Evolutionary conservation across 163 green algal genomes (phyloP).

Genomic region (Scenedesmus sp.): DNA sequence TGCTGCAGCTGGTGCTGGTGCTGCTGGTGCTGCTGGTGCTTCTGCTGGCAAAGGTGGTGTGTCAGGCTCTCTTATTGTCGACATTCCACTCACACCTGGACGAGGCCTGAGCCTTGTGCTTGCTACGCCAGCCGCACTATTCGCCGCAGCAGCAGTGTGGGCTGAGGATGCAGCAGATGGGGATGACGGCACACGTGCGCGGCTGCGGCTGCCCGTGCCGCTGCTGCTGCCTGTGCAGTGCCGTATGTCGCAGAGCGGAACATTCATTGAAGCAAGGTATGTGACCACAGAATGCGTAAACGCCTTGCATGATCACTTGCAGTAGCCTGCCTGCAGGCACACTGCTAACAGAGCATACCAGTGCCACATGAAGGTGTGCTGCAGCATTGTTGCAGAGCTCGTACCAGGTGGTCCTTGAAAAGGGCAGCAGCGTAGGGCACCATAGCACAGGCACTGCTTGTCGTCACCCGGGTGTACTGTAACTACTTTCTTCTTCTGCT

Average conservation of each 20-base stretch:
- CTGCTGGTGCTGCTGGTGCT: no score
- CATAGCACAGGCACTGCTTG: no score
- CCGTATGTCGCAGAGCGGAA: not conserved
- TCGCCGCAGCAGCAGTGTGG: conserved; percentile 4
- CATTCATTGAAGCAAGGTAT: not conserved
- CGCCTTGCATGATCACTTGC: not conserved
- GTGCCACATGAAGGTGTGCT: no score
- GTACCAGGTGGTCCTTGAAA: no score
- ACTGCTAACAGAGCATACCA: not conserved
- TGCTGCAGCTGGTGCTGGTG: conserved; percentile 27
- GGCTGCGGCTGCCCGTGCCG: not conserved
- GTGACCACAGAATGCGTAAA: not conserved
- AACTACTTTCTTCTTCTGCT: not conserved
- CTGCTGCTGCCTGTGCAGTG: not conserved
- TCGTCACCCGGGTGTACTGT: not conserved
- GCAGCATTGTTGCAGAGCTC: no score
- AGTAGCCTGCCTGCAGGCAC: not conserved
- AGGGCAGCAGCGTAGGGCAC: no score
- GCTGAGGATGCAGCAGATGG: not conserved
- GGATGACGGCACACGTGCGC: no score
- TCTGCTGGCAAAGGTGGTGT: not conserved
- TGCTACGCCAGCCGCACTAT: not conserved
- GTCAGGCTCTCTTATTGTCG: not conserved
- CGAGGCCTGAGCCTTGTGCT: not conserved
- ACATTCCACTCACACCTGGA: not conserved